phyloP scores from a whole-genome alignment of 805 yeast genomes.

The Candida piceae region DNA sequence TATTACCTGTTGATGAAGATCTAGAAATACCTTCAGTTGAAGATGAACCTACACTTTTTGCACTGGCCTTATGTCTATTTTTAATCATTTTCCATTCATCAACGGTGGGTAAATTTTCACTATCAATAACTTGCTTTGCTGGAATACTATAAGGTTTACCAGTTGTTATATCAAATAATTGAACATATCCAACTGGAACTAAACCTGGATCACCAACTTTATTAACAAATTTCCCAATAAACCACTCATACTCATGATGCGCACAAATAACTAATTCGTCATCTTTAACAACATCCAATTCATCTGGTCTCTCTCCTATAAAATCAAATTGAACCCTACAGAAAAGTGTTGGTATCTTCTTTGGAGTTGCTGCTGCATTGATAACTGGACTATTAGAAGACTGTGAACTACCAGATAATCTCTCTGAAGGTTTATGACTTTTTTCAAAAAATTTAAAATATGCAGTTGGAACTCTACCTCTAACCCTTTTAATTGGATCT shows the following conservation, averaged over 20 bases:
- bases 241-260: constrained; percentile 96
- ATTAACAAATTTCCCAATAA: constrained; percentile 93
- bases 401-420: constrained; percentile 3
- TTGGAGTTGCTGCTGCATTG: constrained; percentile 25
- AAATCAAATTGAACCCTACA: constrained; percentile 86
- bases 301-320: constrained; percentile 78
- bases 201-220: constrained; percentile 96
- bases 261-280: constrained; percentile 93
- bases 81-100: constrained; percentile 93
- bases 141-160: constrained; percentile 49
- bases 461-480: constrained; percentile 84
- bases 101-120: constrained; percentile 79
- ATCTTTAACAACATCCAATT: constrained; percentile 76
- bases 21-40: too few species aligned
- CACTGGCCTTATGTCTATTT: constrained; percentile 87
- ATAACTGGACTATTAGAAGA: constrained; percentile 4
- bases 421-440: constrained; percentile 37
- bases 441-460: constrained; percentile 77
- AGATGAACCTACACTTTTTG: constrained; percentile 37
- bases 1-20: constrained; percentile 12
- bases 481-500: constrained; percentile 70
- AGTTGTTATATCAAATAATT: constrained; percentile 74
- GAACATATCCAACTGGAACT: constrained; percentile 87
- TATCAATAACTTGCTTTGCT: constrained; percentile 44
- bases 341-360: constrained; percentile 42